phyloP scores from a whole-genome alignment of 148 eudicot species.

The Rhododendron williamsianum region DNA sequence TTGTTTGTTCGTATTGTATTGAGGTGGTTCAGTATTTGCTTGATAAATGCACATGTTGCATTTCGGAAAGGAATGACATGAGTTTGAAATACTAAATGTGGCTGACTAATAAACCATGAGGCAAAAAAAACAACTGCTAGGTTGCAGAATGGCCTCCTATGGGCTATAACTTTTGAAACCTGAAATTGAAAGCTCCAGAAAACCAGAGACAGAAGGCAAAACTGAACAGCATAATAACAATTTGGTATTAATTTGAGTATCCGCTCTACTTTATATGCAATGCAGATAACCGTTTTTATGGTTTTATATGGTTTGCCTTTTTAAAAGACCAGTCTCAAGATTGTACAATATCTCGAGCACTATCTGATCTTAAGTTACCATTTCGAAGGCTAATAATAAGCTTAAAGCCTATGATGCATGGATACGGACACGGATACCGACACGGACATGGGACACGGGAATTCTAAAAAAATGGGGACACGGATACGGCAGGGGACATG shows the following conservation, averaged over 20 bases:
- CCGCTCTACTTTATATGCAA: neutral
- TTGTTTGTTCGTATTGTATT: neutral
- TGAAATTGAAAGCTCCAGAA: neutral
- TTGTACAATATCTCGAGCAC: neutral
- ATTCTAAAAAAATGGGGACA: too few species aligned
- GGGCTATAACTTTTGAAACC: neutral
- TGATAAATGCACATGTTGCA: neutral
- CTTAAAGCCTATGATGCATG: neutral
- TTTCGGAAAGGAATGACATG: neutral
- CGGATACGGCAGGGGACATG: too few species aligned
- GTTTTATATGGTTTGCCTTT: neutral
- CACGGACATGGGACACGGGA: too few species aligned
- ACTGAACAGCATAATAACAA: neutral
- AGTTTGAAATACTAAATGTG: neutral
- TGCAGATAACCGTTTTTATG: neutral
- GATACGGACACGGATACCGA: too few species aligned
- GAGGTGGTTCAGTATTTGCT: neutral
- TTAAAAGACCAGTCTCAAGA: neutral
- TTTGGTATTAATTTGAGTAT: neutral
- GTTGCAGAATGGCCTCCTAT: neutral
- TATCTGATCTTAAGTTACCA: neutral
- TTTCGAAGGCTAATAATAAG: neutral
- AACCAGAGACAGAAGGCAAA: neutral
- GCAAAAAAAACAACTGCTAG: neutral
- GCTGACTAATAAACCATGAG: neutral